Base-by-base conservation (phyloP, 1,284 basidiomycete genomes). In the Fomitopsis schrenkii region DNA sequence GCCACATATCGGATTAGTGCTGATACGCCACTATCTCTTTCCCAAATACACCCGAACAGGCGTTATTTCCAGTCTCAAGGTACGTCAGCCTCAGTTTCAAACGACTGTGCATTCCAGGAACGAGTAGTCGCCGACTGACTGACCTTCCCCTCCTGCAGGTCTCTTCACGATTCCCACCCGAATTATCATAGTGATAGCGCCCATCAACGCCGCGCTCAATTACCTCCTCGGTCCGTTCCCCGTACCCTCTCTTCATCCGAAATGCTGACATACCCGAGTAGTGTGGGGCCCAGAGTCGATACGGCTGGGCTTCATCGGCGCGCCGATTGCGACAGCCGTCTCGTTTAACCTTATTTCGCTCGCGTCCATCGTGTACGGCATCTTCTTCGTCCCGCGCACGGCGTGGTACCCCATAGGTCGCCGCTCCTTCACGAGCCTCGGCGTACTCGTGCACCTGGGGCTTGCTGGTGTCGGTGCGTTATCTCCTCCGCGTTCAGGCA, bases 51-150 rank as follows among this genome's bases (percentile, higher is more conserved):
- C 12, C 38, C 12, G 38, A 40, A 44, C 57, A 90, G 90, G 33
- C 88, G 93, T 30, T 97, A 95, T 74, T 93, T 96, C 69, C 94
- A 96, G 74, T 91, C 91, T 2, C 94, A 96, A 77, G 90, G 88
- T 85, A 61, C 57, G 59, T 50, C 12, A 19, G 2, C 48, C 44
- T 46, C 22, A 7, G 44, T n/a, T 7, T 19, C 45, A 48, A 48
- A 28, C 19, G 9, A 10, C 26, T 26, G 26, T 45, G 26, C 8
- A 48, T 7, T 19, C n/a, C 22, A 15, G 8, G 22, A 2, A 14
- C 45, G 12, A 28, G 44, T 26, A 41, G 52, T 46, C 57, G 36
- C 41, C 57, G 46, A 45, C 50, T 36, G 14, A 12, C 14, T 14
- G 17, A 12, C 38, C 42, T 36, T 1, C 22, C 58, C 33, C 14